Evolutionary conservation across 176 grass and related monocot species (phyloP).

Genomic region (Oryza officinalis): DNA sequence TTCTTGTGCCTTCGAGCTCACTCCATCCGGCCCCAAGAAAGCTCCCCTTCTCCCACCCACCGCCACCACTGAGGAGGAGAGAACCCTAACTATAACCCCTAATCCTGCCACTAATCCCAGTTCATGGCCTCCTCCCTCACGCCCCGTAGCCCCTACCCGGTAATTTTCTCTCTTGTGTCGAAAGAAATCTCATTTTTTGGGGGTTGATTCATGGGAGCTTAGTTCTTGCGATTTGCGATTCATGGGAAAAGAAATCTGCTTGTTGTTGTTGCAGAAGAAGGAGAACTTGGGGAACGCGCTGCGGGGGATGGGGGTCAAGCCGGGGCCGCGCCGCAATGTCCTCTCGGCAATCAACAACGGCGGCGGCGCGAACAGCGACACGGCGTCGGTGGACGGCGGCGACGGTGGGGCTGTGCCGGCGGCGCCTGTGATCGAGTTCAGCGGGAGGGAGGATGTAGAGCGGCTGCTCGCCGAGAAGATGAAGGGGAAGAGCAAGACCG

Average conservation of each 20-base stretch:
- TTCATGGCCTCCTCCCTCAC: conserved; percentile 49
- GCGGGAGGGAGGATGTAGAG: conserved; percentile 83
- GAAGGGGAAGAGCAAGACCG: conserved; percentile 80
- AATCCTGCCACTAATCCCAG: conserved; percentile 30
- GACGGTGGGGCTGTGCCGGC: not conserved
- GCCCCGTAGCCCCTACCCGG: conserved; percentile 53
- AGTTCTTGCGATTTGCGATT: not conserved
- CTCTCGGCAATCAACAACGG: conserved; percentile 64
- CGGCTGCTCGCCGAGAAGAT: conserved; percentile 84
- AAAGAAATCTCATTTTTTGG: not conserved
- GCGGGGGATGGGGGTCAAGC: conserved; percentile 42
- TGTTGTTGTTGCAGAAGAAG: conserved; percentile 50
- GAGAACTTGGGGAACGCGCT: conserved; percentile 66
- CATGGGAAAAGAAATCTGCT: no score
- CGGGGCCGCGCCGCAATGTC: conserved; percentile 49
- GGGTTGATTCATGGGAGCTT: not conserved
- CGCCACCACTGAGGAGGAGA: not conserved
- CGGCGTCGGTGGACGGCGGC: not conserved
- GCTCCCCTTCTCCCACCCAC: conserved; percentile 51
- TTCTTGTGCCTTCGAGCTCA: conserved; percentile 62
- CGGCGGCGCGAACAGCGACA: conserved; percentile 32
- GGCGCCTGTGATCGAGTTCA: conserved; percentile 49
- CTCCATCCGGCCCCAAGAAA: conserved; percentile 64
- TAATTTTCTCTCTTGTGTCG: not conserved
- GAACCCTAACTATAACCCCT: conserved; percentile 40